Base-by-base conservation (phyloP, 768 basidiomycete genomes). In the Trametes maxima region DNA sequence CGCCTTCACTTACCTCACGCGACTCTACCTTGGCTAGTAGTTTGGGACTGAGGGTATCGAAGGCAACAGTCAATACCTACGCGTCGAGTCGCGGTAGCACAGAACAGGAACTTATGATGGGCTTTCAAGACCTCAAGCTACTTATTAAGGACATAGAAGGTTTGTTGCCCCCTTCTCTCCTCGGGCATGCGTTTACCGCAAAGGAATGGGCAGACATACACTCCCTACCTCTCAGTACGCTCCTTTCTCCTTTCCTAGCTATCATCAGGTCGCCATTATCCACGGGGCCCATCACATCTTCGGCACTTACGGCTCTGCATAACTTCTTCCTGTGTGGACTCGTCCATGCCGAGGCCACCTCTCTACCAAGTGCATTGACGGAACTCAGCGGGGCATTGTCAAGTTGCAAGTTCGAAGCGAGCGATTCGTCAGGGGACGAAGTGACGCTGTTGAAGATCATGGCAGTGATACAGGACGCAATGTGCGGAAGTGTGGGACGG, bases 401-500 rank as follows among this genome's bases (percentile, higher is more conserved):
- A 5, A 93, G 94, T 70, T 98, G 96, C 82, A 95, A 96, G 76
- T 99, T 99, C 70, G 96, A 98, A 75, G 92, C 93, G 4, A 96
- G 92, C 69, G 95, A 98, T 71, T 93, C 93, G 1, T 94, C 95
- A n/a, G 92, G 94, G 5, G 97, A 99, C 75, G 97, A 99, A 73
- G 91, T 97, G 8, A 95, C 98, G 10, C 80, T 98, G 7, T 82
- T 96, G 65, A 92, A 88, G 73, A 94, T 98, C 60, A 85, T 98
- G 80, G 83, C 88, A 8, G 88, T 98, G 17, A 94, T 96, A 54
- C 86, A 92, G 63, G 86, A 91, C 65, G 89, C 90, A 68, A 79
- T 97, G 64, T 88, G 88, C 65, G 81, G 86, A 59, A 77, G 74
- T 58, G 85, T 92, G 28, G 89, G 92, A 0, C 72, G 76, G n/a